Evolutionary conservation across 495 filamentous ascomycete genomes (phyloP).

Genomic region (Neurospora sp.): DNA sequence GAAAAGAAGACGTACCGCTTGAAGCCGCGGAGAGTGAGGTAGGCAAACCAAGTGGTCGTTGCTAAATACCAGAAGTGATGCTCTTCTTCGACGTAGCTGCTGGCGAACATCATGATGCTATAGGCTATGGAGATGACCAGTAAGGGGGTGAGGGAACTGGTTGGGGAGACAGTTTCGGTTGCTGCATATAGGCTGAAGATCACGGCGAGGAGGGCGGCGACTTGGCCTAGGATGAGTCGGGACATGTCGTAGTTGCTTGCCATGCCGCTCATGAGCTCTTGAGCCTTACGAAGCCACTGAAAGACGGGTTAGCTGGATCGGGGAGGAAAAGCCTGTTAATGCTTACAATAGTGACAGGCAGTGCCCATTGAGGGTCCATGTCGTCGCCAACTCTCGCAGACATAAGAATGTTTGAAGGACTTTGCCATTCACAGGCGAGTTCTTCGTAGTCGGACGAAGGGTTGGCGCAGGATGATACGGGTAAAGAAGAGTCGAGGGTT

Average conservation of each 20-base stretch:
- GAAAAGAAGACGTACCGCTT: constrained; percentile 1
- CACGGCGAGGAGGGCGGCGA: constrained; percentile 14
- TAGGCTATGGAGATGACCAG: constrained; percentile 45
- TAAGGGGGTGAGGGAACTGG: not conserved
- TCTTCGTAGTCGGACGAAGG: constrained; percentile 41
- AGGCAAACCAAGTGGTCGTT: constrained; percentile 64
- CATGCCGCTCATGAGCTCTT: constrained; percentile 69
- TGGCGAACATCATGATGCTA: constrained; percentile 89
- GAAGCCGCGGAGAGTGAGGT: constrained; percentile 47
- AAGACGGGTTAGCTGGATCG: constrained; percentile 11
- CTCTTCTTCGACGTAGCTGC: constrained; percentile 95
- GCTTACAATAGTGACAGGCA: constrained; percentile 19
- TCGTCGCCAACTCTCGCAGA: not conserved
- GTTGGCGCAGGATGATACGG: constrained; percentile 31
- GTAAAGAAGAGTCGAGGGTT: constrained; percentile 33
- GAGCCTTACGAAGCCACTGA: constrained; percentile 58
- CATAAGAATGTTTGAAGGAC: constrained; percentile 18
- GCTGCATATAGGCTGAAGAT: constrained; percentile 13
- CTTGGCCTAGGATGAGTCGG: constrained; percentile 26
- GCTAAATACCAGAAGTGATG: constrained; percentile 98
- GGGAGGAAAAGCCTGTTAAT: not conserved
- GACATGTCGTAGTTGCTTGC: constrained; percentile 82
- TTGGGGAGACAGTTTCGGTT: not conserved
- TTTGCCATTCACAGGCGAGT: constrained; percentile 58
- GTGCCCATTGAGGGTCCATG: constrained; percentile 16